Conservation (phyloP, 2,329 filamentous ascomycete species). For the Penicillium sp. region DNA sequence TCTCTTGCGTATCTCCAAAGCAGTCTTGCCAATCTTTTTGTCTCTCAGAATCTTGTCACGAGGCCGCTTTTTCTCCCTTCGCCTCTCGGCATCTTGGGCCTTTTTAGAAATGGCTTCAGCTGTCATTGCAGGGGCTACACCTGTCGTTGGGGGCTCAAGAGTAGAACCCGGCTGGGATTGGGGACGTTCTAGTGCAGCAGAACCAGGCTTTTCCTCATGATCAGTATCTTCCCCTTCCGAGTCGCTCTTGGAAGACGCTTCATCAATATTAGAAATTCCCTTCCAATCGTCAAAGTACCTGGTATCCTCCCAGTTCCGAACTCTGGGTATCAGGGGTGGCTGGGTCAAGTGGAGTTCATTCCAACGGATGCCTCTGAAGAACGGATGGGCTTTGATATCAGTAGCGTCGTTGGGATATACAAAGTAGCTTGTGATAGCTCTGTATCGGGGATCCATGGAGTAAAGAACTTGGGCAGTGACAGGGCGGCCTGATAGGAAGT, state of each 20-base stretch:
- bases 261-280: conserved; percentile 61
- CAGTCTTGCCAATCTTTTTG: conserved; percentile 60
- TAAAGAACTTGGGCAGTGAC: conserved; percentile 32
- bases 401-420: conserved; percentile 83
- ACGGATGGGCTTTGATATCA: conserved; percentile 85
- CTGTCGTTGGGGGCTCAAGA: background rate
- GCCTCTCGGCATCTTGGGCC: conserved; percentile 31
- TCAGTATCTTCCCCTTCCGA: conserved; percentile 12
- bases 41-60: conserved; percentile 85
- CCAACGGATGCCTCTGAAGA: conserved; percentile 81
- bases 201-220: background rate
- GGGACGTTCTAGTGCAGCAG: background rate
- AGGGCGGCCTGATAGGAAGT: conserved; percentile 44
- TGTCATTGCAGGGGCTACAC: background rate
- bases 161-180: background rate
- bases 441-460: conserved; percentile 32
- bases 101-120: conserved; percentile 36
- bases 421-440: conserved; percentile 55
- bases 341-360: conserved; percentile 66
- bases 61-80: conserved; percentile 72
- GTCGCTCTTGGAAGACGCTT: conserved; percentile 15
- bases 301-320: conserved; percentile 69
- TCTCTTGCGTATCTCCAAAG: conserved; percentile 77
- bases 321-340: conserved; percentile 78
- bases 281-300: conserved; percentile 83